Evolutionary conservation across 257 asterid genomes (phyloP).

Genomic region (Salvia splendens): DNA sequence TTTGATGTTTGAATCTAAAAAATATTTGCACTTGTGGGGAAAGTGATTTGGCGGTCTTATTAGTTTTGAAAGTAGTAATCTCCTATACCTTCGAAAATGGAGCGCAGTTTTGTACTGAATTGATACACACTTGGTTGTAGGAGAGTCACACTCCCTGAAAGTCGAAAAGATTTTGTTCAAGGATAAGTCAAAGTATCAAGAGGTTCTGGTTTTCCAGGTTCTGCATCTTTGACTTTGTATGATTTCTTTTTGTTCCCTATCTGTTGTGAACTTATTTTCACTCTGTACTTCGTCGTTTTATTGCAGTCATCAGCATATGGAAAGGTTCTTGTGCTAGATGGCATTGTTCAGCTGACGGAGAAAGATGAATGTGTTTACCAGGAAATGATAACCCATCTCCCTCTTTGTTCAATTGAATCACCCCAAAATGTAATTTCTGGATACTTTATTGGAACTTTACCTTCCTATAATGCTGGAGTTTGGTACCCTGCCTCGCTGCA

Average conservation of each 20-base stretch:
- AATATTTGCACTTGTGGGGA: neutral
- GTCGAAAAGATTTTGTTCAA: conserved; percentile 74
- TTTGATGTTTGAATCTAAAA: conserved; percentile 1
- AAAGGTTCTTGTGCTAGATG: conserved; percentile 91
- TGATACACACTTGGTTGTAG: conserved; percentile 39
- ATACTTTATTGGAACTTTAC: neutral
- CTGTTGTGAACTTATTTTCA: conserved; percentile 23
- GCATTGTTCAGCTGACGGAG: conserved; percentile 97
- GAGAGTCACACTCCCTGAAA: conserved; percentile 92
- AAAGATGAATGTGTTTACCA: conserved; percentile 98
- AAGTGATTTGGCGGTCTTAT: conserved; percentile 6
- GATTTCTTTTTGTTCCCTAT: neutral
- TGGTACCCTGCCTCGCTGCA: neutral
- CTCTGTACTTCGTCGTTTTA: neutral
- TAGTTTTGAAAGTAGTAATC: conserved; percentile 15
- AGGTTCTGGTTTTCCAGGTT: conserved; percentile 95
- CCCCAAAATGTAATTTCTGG: conserved; percentile 67
- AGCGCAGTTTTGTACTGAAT: neutral
- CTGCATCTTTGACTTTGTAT: conserved; percentile 30
- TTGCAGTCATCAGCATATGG: conserved; percentile 82
- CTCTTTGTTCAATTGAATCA: conserved; percentile 86
- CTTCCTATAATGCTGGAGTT: conserved; percentile 12
- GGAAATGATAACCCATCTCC: conserved; percentile 97
- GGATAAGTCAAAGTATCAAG: conserved; percentile 85
- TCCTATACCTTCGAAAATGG: neutral